phyloP scores from a whole-genome alignment of 2,329 filamentous ascomycete genomes.

The Paraphoma chrysanthemicola region DNA sequence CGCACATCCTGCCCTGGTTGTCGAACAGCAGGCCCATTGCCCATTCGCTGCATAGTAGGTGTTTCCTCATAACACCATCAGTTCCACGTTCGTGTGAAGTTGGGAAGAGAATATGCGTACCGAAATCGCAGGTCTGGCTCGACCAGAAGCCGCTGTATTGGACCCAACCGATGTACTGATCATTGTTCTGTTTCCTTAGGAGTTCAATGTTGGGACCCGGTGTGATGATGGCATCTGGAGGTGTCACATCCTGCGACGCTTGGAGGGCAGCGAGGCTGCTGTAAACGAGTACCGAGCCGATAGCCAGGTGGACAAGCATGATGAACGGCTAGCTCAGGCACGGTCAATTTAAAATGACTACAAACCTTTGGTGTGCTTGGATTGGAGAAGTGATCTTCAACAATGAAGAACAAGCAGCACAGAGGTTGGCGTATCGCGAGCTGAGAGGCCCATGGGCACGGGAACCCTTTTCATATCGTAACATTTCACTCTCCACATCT shows the following conservation, averaged over 20 bases:
- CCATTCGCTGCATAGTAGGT: slow-evolving; percentile 26
- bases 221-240: slow-evolving; percentile 34
- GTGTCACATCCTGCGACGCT: slow-evolving; percentile 10
- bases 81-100: background rate
- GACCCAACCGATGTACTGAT: slow-evolving; percentile 34
- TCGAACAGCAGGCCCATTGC: slow-evolving; percentile 32
- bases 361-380: background rate
- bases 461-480: slow-evolving; percentile 14
- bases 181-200: slow-evolving; percentile 30
- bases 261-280: slow-evolving; percentile 22
- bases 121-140: slow-evolving; percentile 19
- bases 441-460: background rate
- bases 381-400: background rate
- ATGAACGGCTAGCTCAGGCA: background rate
- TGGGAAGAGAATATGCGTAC: background rate
- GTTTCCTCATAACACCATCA: slow-evolving; percentile 3
- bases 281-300: slow-evolving; percentile 19
- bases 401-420: background rate
- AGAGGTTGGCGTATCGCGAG: background rate
- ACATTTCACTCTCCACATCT: background rate
- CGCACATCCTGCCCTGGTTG: slow-evolving; percentile 22
- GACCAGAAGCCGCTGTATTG: slow-evolving; percentile 18
- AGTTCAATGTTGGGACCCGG: slow-evolving; percentile 29
- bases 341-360: background rate
- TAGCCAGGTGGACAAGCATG: slow-evolving; percentile 13